These are phyloP conservation scores for Epichloe aotearoae DNA, from an alignment of 2,329 filamentous ascomycete genomes.

Conservation along the genomic window DNA sequence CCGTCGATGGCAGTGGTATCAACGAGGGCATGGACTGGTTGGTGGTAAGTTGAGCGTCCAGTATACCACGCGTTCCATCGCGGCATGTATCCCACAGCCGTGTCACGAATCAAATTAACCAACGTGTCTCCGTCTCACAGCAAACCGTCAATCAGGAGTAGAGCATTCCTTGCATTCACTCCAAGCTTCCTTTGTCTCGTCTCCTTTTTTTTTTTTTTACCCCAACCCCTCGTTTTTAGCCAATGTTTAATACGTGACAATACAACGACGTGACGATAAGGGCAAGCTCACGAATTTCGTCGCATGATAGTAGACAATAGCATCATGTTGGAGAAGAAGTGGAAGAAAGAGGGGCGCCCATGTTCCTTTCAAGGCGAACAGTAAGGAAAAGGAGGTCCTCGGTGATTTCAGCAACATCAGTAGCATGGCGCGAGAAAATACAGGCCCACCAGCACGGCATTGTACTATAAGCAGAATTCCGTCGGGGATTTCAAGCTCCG, in stretches of 20 bases:
- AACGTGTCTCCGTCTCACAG: conserved; percentile 12
- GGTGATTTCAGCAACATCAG: background rate
- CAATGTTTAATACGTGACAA: conserved; percentile 18
- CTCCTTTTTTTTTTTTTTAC: background rate
- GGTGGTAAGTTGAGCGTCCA: conserved; percentile 46
- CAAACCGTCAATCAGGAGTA: conserved; percentile 25
- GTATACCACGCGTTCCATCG: background rate
- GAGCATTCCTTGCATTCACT: conserved; percentile 1
- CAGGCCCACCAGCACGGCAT: background rate
- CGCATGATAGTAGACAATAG: conserved; percentile 15
- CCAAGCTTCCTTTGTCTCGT: background rate
- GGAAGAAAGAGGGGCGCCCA: background rate
- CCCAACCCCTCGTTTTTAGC: background rate
- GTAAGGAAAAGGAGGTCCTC: background rate
- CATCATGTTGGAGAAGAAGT: conserved; percentile 9
- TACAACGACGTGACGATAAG: conserved; percentile 16
- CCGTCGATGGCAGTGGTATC: conserved; percentile 87
- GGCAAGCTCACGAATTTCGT: conserved; percentile 9
- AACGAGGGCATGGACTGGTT: conserved; percentile 99
- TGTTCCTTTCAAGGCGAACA: background rate
- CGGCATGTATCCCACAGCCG: background rate
- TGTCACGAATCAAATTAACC: background rate
- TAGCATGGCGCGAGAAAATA: background rate
- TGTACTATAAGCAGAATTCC: background rate
- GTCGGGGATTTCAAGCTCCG: background rate